Conservation (phyloP, 2,329 filamentous ascomycete genomes). For the Trichoderma cornu-damae region DNA sequence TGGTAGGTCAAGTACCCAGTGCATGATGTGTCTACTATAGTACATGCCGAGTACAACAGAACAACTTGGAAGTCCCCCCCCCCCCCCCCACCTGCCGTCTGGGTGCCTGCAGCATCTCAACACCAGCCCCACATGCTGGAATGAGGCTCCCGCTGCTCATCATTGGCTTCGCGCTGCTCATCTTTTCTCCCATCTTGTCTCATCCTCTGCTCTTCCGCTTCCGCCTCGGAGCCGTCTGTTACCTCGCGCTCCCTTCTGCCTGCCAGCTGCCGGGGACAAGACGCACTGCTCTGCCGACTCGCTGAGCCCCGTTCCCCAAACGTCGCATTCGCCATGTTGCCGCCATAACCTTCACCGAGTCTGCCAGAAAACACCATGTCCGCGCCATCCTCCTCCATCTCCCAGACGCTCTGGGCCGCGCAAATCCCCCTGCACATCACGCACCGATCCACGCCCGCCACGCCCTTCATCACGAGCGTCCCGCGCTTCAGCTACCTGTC, state of each 20-base stretch:
- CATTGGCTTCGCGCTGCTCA: not conserved
- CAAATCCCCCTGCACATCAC: slow-evolving; percentile 52
- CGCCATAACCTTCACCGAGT: slow-evolving; percentile 12
- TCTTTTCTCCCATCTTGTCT: not conserved
- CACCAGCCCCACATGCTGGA: not conserved
- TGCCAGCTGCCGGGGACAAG: not conserved
- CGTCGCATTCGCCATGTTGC: slow-evolving; percentile 6
- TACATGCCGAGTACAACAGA: no score
- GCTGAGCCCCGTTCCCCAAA: not conserved
- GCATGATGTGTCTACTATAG: no score
- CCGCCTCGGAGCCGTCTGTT: not conserved
- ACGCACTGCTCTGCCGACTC: not conserved
- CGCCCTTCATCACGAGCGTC: slow-evolving; percentile 49
- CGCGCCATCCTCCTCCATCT: slow-evolving; percentile 25
- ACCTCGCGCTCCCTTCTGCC: not conserved
- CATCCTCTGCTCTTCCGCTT: not conserved
- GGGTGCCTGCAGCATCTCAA: slow-evolving; percentile 1
- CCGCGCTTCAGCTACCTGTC: slow-evolving; percentile 58
- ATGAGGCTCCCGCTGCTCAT: not conserved
- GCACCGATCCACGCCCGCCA: slow-evolving; percentile 42
- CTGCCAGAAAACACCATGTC: not conserved
- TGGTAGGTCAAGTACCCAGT: no score
- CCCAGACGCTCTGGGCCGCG: slow-evolving; percentile 50
- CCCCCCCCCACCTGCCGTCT: slow-evolving; percentile 2
- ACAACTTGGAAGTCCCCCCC: no score